Percentiles rank a stretch among this genome's conserved stretches.
These are phyloP conservation scores for Clonostachys sp. DNA, from an alignment of 2,329 filamentous ascomycete genomes.

Conservation along the genomic window DNA sequence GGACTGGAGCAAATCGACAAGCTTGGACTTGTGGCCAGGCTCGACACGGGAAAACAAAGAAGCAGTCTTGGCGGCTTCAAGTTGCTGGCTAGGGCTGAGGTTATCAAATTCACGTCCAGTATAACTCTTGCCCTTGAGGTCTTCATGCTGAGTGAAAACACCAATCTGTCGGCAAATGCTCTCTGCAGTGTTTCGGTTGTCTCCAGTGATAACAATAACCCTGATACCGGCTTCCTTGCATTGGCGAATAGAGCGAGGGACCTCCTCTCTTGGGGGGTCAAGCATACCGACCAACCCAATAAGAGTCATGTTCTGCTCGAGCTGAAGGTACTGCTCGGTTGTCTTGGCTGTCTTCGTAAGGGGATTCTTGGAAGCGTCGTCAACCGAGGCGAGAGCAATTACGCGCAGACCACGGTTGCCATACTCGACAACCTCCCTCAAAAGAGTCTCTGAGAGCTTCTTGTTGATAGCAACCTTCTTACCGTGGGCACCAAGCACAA, in stretches of 20 bases:
- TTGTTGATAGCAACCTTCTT: conserved; percentile 69
- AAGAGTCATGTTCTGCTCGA: conserved; percentile 93
- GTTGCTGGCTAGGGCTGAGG: conserved; percentile 71
- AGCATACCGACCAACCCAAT: conserved; percentile 94
- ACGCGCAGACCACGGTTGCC: conserved; percentile 91
- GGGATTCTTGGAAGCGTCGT: conserved; percentile 67
- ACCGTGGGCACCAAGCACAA: conserved; percentile 72
- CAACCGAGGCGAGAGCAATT: conserved; percentile 84
- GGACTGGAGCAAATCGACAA: conserved; percentile 93
- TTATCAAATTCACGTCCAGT: conserved; percentile 94
- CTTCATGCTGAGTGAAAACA: conserved; percentile 77
- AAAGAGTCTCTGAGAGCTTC: conserved; percentile 65
- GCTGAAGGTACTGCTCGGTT: conserved; percentile 74
- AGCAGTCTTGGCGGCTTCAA: conserved; percentile 78
- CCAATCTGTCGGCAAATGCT: conserved; percentile 97
- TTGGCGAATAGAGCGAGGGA: conserved; percentile 77
- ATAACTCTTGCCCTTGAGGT: conserved; percentile 87
- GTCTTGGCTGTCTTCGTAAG: conserved; percentile 73
- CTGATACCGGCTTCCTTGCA: conserved; percentile 93
- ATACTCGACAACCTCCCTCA: conserved; percentile 80
- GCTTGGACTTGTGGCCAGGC: conserved; percentile 92
- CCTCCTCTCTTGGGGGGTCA: conserved; percentile 91
- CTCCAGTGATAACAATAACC: conserved; percentile 95
- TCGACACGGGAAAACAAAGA: conserved; percentile 96
- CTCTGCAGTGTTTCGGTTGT: conserved; percentile 96